phyloP scores from a whole-genome alignment of 179 eudicot genomes.

The Amaranthus tricolor region DNA sequence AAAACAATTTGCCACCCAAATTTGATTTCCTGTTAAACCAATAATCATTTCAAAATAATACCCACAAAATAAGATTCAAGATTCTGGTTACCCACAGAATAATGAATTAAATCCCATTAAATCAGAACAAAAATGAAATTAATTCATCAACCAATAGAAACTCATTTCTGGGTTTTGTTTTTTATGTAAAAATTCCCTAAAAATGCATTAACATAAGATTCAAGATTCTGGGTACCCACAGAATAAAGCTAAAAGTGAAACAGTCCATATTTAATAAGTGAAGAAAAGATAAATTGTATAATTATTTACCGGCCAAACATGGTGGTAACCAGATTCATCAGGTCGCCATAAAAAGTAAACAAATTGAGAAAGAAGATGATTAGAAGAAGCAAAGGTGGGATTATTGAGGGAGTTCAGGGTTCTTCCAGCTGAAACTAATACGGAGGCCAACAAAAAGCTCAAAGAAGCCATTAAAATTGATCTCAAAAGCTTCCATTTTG shows the following conservation, averaged over 20 bases:
- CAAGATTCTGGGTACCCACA: slow-evolving; percentile 3
- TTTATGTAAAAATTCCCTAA: not conserved
- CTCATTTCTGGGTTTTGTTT: not conserved
- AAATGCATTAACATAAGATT: not conserved
- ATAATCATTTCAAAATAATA: not conserved
- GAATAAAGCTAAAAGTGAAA: not conserved
- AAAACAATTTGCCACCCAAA: slow-evolving; percentile 55
- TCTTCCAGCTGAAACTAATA: slow-evolving; percentile 61
- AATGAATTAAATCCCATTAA: too few species aligned
- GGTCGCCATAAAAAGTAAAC: slow-evolving; percentile 56
- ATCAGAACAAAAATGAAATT: too few species aligned
- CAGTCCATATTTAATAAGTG: not conserved
- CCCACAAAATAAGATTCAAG: too few species aligned
- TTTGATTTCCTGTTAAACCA: slow-evolving; percentile 43
- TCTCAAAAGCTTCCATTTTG: slow-evolving; percentile 44
- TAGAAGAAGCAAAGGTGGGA: not conserved
- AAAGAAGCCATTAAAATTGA: slow-evolving; percentile 32
- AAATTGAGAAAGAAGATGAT: slow-evolving; percentile 25
- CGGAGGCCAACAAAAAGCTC: slow-evolving; percentile 47
- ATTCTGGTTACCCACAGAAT: too few species aligned
- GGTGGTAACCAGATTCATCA: slow-evolving; percentile 60
- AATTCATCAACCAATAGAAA: not conserved
- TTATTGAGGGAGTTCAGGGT: slow-evolving; percentile 15
- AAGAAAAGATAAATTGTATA: not conserved
- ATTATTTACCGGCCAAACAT: slow-evolving; percentile 81